Percentiles rank a stretch among this genome's conserved stretches.
phyloP scores from a whole-genome alignment of 2,329 filamentous ascomycete genomes.

The Pestalotiopsis sp. region DNA sequence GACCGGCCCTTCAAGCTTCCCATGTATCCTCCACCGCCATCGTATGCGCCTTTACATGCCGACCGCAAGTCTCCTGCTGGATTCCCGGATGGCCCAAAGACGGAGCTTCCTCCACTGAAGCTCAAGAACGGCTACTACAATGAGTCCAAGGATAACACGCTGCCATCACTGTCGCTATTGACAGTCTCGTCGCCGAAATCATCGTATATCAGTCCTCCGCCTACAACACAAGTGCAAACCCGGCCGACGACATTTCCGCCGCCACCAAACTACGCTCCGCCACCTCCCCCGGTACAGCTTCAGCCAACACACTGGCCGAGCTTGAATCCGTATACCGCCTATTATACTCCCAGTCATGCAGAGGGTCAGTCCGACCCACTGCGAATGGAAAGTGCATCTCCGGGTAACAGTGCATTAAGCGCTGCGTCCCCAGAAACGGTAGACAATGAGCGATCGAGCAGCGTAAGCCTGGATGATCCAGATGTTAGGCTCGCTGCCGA shows the following conservation, averaged over 20 bases:
- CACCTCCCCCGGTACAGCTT: slow-evolving; percentile 26
- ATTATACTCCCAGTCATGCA: slow-evolving; percentile 46
- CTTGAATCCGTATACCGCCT: slow-evolving; percentile 50
- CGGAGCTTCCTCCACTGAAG: slow-evolving; percentile 47
- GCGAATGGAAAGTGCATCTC: slow-evolving; percentile 50
- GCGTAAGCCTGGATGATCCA: slow-evolving; percentile 64
- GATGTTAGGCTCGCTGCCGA: slow-evolving; percentile 73
- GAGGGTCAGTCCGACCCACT: slow-evolving; percentile 46
- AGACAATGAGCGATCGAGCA: slow-evolving; percentile 46
- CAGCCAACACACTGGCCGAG: slow-evolving; percentile 46
- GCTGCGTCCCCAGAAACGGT: slow-evolving; percentile 49
- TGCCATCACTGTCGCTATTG: slow-evolving; percentile 46
- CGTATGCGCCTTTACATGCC: slow-evolving; percentile 35
- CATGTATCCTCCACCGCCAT: slow-evolving; percentile 37
- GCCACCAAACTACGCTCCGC: slow-evolving; percentile 20
- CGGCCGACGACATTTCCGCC: slow-evolving; percentile 13
- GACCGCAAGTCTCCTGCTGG: slow-evolving; percentile 22
- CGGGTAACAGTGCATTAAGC: slow-evolving; percentile 41
- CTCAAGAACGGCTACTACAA: slow-evolving; percentile 26
- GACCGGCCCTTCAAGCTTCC: slow-evolving; percentile 34
- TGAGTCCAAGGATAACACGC: slow-evolving; percentile 26
- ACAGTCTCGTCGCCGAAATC: slow-evolving; percentile 31
- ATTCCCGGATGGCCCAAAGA: slow-evolving; percentile 35
- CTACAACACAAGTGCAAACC: slow-evolving; percentile 12
- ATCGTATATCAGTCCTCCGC: slow-evolving; percentile 21